Evolutionary conservation across 148 eudicot genomes (phyloP).

Genomic region (Talinum fruticosum): DNA sequence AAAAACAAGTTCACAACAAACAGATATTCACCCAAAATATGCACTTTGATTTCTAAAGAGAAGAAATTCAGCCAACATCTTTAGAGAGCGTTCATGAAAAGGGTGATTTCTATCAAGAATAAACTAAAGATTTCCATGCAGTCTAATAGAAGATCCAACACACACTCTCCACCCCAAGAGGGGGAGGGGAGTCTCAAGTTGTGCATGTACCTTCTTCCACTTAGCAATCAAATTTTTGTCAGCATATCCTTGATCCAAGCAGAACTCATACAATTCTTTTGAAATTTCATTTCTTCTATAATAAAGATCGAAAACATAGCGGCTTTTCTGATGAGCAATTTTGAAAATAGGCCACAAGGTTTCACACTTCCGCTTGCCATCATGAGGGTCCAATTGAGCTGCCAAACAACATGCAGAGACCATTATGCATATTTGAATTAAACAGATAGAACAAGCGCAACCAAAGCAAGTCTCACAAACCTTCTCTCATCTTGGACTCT

Average conservation of each 20-base stretch:
- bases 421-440: no score
- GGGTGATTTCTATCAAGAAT: not conserved
- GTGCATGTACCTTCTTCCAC: slow-evolving; percentile 52
- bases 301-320: slow-evolving; percentile 38
- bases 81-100: not conserved
- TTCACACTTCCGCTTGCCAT: slow-evolving; percentile 45
- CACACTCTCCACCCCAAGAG: not conserved
- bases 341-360: slow-evolving; percentile 46
- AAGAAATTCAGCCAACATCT: not conserved
- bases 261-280: slow-evolving; percentile 40
- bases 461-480: slow-evolving; percentile 15
- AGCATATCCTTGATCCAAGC: slow-evolving; percentile 47
- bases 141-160: not conserved
- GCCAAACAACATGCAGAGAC: slow-evolving; percentile 9
- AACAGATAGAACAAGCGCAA: not conserved
- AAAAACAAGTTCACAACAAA: not conserved
- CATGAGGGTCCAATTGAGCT: slow-evolving; percentile 42
- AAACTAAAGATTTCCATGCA: not conserved
- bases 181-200: not conserved
- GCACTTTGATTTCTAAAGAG: no score
- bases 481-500: slow-evolving; percentile 47
- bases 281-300: slow-evolving; percentile 39
- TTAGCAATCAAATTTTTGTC: slow-evolving; percentile 45
- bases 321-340: slow-evolving; percentile 43
- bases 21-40: no score